Evolutionary conservation across 2,329 filamentous ascomycete genomes (phyloP), one percentile per base, ranked within the genome.

Genomic region (Trichothecium sympodiale): DNA sequence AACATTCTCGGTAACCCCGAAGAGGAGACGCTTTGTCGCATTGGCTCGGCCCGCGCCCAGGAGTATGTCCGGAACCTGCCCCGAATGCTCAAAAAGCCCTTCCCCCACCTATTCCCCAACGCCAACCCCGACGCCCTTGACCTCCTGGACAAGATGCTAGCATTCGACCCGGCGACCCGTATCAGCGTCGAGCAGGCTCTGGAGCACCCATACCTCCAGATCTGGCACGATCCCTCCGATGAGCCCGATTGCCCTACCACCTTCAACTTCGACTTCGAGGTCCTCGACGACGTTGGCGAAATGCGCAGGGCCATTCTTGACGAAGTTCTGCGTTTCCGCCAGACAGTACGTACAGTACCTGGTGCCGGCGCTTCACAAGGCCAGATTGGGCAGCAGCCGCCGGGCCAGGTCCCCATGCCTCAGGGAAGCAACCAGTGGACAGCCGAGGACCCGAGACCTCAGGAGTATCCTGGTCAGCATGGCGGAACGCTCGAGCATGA

Each of bases 191-290:
- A 98, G 62, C 77, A 89, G 53, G 91, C 91, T 14, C 79, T 98
- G 39, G 88, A 96, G 67, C 91, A 98, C 67, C 83, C 83, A 25
- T 98, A 98, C 63, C 74, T 98, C 38, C 77, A 89, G 54, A 95
- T 98, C 65, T 96, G 91, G 91, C 91, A 98, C 65, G 91, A 98
- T 50, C 84, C 88, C 35, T 88, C 83, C 4, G 91, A 98, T 61
- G 91, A 98, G 67, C 91, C 91, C 15, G 76, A 80, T 45, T 96
- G 89, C 65, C 88, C 88, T 0, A 84, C 82, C 13, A 88, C 86
- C 14, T 98, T 98, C 63, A 88, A 98, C 68, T 98, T 98, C 66
- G 83, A 89, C 57, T 98, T 98, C 53, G 91, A 98, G 59, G 80
- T 94, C n/a, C 77, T 95, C 28, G 89, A 98, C 36, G 91, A 96